phyloP scores from a whole-genome alignment of 139 green algal species.

The Chlorella sp. region DNA sequence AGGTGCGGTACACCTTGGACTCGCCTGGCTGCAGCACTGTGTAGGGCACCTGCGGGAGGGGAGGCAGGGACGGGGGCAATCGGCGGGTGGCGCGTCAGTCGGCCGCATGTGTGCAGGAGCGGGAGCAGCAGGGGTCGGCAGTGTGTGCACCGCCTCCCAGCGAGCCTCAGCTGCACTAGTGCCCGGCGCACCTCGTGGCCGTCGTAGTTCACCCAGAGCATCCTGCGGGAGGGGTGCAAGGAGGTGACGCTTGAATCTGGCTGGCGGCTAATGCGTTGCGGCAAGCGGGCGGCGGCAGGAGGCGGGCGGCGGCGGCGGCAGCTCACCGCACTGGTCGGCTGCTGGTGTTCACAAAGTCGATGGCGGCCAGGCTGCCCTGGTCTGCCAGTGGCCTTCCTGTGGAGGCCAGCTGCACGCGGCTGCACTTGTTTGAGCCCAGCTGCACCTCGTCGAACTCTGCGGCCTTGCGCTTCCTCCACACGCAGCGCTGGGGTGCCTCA shows the following conservation, averaged over 20 bases:
- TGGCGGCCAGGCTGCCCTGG: background rate
- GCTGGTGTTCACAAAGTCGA: background rate
- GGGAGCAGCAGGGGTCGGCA: too few relatives aligned
- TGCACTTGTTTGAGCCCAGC: background rate
- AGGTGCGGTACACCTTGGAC: background rate
- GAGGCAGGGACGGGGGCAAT: too few relatives aligned
- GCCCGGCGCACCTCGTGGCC: background rate
- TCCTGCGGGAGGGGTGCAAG: background rate
- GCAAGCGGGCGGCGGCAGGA: background rate
- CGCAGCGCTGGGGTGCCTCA: background rate
- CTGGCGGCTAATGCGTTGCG: too few relatives aligned
- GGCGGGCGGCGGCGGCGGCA: background rate
- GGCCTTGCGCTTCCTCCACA: background rate
- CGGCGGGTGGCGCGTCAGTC: too few relatives aligned
- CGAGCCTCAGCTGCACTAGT: too few relatives aligned
- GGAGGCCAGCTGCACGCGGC: background rate
- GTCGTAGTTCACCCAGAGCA: background rate
- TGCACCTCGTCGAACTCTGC: background rate
- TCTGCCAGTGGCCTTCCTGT: background rate
- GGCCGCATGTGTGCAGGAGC: too few relatives aligned
- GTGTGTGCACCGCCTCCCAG: too few relatives aligned
- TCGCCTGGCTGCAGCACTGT: background rate
- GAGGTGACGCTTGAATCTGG: background rate
- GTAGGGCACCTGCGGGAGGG: background rate
- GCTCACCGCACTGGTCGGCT: background rate